phyloP scores from a whole-genome alignment of 768 basidiomycete genomes.

The Suillus lakei region DNA sequence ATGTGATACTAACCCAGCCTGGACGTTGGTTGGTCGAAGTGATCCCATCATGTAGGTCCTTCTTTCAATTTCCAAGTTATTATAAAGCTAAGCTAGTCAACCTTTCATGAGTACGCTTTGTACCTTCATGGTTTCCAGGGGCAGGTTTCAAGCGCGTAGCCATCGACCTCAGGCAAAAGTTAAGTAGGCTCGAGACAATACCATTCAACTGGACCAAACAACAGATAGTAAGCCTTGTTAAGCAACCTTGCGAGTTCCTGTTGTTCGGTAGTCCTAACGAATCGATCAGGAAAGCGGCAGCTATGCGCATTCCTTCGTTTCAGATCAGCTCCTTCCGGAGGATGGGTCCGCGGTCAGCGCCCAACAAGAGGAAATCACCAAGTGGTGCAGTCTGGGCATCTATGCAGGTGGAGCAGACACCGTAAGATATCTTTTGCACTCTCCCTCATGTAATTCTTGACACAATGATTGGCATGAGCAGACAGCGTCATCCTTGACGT shows the following conservation, averaged over 20 bases:
- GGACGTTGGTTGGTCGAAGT: neutral
- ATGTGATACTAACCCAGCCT: neutral
- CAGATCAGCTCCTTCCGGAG: neutral
- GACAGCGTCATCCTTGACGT: neutral
- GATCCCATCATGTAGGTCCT: neutral
- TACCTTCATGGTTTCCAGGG: slow-evolving; percentile 28
- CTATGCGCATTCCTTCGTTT: neutral
- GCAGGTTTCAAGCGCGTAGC: slow-evolving; percentile 22
- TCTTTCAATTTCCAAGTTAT: neutral
- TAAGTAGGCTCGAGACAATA: slow-evolving; percentile 10
- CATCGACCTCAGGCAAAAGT: slow-evolving; percentile 10
- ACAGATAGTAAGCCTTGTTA: slow-evolving; percentile 19
- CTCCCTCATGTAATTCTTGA: neutral
- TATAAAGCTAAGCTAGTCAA: neutral
- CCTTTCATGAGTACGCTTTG: neutral
- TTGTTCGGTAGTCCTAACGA: neutral
- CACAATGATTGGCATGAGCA: neutral
- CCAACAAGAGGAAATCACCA: slow-evolving; percentile 16
- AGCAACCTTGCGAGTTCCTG: neutral
- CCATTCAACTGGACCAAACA: slow-evolving; percentile 19
- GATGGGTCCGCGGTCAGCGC: neutral
- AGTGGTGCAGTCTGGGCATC: slow-evolving; percentile 17
- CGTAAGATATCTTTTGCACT: slow-evolving; percentile 17
- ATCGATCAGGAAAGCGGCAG: neutral
- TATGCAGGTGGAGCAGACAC: slow-evolving; percentile 29